Conservation (phyloP, 495 filamentous ascomycete genomes). For the Penicillium lividum region DNA sequence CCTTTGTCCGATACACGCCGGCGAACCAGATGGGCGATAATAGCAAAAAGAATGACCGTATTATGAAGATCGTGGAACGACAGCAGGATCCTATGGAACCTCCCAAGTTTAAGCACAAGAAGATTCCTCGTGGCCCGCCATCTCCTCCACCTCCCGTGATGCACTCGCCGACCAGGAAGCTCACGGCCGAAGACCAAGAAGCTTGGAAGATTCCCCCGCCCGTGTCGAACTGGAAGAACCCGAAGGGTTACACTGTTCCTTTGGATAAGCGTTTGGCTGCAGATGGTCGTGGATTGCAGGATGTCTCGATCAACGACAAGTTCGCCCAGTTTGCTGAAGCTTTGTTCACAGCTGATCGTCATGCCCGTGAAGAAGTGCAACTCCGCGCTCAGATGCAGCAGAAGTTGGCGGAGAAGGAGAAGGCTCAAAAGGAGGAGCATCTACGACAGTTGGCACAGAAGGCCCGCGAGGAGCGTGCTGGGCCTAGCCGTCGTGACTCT, state of each 20-base stretch:
- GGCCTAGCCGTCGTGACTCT: constrained; percentile 47
- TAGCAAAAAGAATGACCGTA: constrained; percentile 83
- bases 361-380: constrained; percentile 93
- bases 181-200: constrained; percentile 96
- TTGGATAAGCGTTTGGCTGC: constrained; percentile 97
- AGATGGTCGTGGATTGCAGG: constrained; percentile 87
- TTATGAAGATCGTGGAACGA: constrained; percentile 96
- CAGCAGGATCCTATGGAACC: constrained; percentile 98
- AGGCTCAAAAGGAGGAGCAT: constrained; percentile 88
- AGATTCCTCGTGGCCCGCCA: constrained; percentile 93
- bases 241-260: constrained; percentile 96
- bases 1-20: constrained; percentile 93
- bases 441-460: constrained; percentile 87
- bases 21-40: constrained; percentile 97
- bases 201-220: constrained; percentile 94
- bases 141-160: constrained; percentile 91
- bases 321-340: constrained; percentile 96
- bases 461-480: constrained; percentile 77
- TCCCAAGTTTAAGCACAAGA: constrained; percentile 97
- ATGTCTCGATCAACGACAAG: constrained; percentile 98
- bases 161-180: constrained; percentile 91
- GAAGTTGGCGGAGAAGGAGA: constrained; percentile 94
- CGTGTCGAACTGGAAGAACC: constrained; percentile 99
- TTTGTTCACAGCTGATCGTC: constrained; percentile 88
- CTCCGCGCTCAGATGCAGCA: constrained; percentile 95